These are phyloP conservation scores for Pyrenophora tritici-repentis DNA, from an alignment of 2,329 filamentous ascomycete species.

Conservation along the genomic window DNA sequence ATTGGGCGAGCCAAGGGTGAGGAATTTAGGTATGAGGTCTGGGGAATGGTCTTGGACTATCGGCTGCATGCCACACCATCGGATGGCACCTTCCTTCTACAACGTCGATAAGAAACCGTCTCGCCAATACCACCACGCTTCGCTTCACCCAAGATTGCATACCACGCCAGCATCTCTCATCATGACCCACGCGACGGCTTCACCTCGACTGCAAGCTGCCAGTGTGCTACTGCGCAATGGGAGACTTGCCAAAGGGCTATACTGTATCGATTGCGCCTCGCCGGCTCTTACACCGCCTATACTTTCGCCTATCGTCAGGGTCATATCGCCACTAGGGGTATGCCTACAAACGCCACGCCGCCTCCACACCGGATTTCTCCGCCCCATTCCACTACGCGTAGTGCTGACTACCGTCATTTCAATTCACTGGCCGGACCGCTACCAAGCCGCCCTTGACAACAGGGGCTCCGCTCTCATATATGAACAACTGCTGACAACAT, in stretches of 20 bases:
- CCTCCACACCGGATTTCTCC: background rate
- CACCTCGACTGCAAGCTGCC: background rate
- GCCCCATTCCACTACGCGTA: slow-evolving; percentile 1
- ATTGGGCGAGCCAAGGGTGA: background rate
- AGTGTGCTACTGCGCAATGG: background rate
- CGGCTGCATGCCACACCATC: slow-evolving; percentile 9
- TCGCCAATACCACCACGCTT: slow-evolving; percentile 11
- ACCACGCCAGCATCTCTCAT: slow-evolving; percentile 8
- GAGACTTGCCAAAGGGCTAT: background rate
- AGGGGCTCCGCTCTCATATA: background rate
- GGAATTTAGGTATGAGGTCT: background rate
- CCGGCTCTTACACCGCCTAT: background rate
- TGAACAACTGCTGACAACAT: slow-evolving; percentile 18
- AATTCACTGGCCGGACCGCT: background rate
- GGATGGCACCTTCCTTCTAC: slow-evolving; percentile 15
- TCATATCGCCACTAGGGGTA: background rate
- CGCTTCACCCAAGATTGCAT: slow-evolving; percentile 22
- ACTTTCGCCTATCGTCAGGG: background rate
- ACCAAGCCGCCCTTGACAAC: background rate
- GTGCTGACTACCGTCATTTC: background rate
- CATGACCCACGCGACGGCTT: slow-evolving; percentile 5
- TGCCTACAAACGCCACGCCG: too few species aligned
- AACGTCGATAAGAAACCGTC: slow-evolving; percentile 17
- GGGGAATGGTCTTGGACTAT: slow-evolving; percentile 12
- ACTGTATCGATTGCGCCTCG: too few species aligned